Percentiles rank a stretch among this genome's conserved stretches.
Evolutionary conservation across 306 rosid genomes (phyloP).

Genomic region (Phaseolus lunatus): DNA sequence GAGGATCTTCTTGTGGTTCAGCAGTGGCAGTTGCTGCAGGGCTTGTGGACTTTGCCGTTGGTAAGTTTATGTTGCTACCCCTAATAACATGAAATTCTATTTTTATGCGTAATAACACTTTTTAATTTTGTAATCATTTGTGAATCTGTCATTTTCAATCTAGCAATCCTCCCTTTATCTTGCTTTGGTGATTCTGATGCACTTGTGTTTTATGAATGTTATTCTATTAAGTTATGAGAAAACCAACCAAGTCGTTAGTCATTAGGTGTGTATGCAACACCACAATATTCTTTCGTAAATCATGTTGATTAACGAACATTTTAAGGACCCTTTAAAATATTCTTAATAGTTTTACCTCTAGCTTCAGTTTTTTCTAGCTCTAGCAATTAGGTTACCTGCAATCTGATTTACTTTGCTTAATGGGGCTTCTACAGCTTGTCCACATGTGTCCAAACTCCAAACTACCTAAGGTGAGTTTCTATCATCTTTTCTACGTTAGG

Average conservation of each 20-base stretch:
- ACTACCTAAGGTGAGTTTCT: not conserved
- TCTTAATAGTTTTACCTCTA: not conserved
- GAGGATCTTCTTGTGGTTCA: conserved; percentile 81
- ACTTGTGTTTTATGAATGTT: not conserved
- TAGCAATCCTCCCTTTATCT: not conserved
- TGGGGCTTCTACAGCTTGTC: conserved; percentile 13
- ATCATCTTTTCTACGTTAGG: not conserved
- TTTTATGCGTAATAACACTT: not conserved
- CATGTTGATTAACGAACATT: not conserved
- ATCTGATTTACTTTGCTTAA: not conserved
- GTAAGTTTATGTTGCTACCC: conserved; percentile 50
- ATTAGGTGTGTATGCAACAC: not conserved
- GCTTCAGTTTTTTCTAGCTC: not conserved
- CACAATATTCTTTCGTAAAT: not conserved
- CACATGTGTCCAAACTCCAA: not conserved
- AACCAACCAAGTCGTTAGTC: not conserved
- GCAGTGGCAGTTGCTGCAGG: conserved; percentile 83
- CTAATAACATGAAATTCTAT: conserved; percentile 1
- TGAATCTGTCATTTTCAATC: not conserved
- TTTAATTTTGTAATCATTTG: not conserved
- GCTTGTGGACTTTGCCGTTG: conserved; percentile 75
- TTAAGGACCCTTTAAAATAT: not conserved
- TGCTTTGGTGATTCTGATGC: not conserved
- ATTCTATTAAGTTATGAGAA: not conserved
- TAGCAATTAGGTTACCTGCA: not conserved